phyloP scores from a whole-genome alignment of 495 filamentous ascomycete species.

The Durotheca rogersii region DNA sequence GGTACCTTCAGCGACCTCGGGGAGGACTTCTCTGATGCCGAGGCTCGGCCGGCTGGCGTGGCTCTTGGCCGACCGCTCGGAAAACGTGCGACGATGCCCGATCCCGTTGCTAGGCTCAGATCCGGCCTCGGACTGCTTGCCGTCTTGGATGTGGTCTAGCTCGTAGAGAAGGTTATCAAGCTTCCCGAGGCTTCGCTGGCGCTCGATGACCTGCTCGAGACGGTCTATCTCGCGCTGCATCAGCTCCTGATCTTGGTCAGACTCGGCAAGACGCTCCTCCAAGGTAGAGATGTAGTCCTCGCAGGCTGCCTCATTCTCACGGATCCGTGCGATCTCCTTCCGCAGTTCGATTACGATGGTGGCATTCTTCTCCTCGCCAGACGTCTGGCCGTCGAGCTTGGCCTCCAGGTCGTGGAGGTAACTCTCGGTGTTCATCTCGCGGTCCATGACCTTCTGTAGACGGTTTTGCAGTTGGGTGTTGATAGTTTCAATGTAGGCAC shows the following conservation, averaged over 20 bases:
- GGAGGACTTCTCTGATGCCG: constrained; percentile 52
- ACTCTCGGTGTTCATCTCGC: constrained; percentile 83
- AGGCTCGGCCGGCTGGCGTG: constrained; percentile 53
- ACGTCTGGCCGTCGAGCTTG: constrained; percentile 84
- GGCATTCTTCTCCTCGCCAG: constrained; percentile 88
- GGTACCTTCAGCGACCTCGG: constrained; percentile 44
- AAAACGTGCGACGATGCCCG: constrained; percentile 46
- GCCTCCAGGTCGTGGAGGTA: constrained; percentile 90
- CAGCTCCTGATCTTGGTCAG: constrained; percentile 91
- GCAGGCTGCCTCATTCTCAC: constrained; percentile 82
- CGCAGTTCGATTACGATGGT: constrained; percentile 82
- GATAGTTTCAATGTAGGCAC: constrained; percentile 87
- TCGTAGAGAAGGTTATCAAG: constrained; percentile 90
- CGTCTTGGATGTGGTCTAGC: constrained; percentile 75
- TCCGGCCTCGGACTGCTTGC: constrained; percentile 41
- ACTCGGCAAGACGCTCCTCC: constrained; percentile 92
- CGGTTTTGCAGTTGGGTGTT: constrained; percentile 86
- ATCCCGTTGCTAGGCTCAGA: constrained; percentile 42
- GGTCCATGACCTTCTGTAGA: constrained; percentile 84
- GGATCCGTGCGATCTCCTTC: constrained; percentile 85
- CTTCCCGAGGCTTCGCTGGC: constrained; percentile 91
- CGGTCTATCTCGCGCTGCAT: constrained; percentile 96
- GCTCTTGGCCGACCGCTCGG: constrained; percentile 54
- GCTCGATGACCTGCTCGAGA: constrained; percentile 91
- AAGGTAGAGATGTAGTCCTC: constrained; percentile 98